These are phyloP conservation scores for Suhomyces guaymorum DNA, from an alignment of 1,139 yeast species.

Conservation along the genomic window DNA sequence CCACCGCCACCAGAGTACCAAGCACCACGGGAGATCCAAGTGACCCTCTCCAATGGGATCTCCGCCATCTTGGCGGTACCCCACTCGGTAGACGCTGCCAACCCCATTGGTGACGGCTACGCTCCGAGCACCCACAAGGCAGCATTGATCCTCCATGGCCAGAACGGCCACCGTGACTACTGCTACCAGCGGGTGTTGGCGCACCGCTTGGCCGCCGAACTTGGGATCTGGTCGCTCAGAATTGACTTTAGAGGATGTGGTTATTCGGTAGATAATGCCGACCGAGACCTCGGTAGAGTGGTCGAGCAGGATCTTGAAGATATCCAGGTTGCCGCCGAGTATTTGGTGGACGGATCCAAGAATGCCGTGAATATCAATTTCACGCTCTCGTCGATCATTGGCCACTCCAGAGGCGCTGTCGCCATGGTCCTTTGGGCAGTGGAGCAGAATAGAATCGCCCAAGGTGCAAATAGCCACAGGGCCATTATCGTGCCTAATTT, in stretches of 20 bases:
- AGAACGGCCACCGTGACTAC: conserved; percentile 80
- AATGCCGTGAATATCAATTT: conserved; percentile 43
- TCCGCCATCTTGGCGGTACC: conserved; percentile 44
- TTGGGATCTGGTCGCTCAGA: conserved; percentile 66
- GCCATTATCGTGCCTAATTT: conserved; percentile 58
- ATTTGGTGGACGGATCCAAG: conserved; percentile 34
- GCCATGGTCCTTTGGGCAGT: conserved; percentile 78
- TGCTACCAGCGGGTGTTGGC: conserved; percentile 72
- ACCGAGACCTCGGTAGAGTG: conserved; percentile 51
- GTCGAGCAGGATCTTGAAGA: conserved; percentile 69
- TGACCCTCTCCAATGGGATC: conserved; percentile 39
- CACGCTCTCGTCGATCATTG: conserved; percentile 56
- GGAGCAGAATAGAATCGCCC: conserved; percentile 36
- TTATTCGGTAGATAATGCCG: conserved; percentile 58
- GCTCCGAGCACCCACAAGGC: conserved; percentile 43
- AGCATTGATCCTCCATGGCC: conserved; percentile 65
- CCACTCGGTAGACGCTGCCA: conserved; percentile 29
- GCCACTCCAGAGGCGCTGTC: conserved; percentile 80
- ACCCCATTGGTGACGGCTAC: conserved; percentile 26
- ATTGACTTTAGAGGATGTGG: conserved; percentile 91
- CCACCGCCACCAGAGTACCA: conserved; percentile 5
- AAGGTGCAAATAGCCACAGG: conserved; percentile 26
- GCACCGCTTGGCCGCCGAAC: conserved; percentile 53
- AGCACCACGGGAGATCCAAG: conserved; percentile 38
- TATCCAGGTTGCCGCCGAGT: conserved; percentile 54